These are phyloP conservation scores for sweet orange (Citrus sinensis) DNA, from an alignment of 345 rosid genomes.

Conservation along the genomic window DNA sequence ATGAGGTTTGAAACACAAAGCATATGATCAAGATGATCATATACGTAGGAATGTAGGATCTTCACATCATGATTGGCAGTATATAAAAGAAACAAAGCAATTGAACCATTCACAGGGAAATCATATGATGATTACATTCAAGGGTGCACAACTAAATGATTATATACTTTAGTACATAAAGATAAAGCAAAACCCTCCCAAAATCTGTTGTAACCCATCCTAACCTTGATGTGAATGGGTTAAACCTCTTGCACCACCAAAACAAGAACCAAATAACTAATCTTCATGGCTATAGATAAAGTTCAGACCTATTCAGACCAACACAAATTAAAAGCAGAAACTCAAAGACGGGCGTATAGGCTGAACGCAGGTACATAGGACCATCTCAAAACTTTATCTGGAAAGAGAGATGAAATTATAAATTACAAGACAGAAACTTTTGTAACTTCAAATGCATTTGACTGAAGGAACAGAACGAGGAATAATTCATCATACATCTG, in stretches of 20 bases:
- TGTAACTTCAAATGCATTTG: background rate
- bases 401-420: background rate
- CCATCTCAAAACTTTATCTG: background rate
- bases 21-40: background rate
- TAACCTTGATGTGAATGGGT: background rate
- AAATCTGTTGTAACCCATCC: background rate
- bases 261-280: background rate
- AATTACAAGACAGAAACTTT: background rate
- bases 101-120: background rate
- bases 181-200: background rate
- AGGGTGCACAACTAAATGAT: background rate
- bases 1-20: slow-evolving; percentile 1
- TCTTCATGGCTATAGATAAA: background rate
- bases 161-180: background rate
- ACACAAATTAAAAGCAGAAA: background rate
- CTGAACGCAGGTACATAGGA: background rate
- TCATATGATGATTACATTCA: background rate
- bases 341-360: background rate
- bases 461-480: background rate
- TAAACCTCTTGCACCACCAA: background rate
- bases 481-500: background rate
- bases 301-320: background rate
- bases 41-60: background rate
- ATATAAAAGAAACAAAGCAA: background rate
- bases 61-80: background rate